A percentile compares a stretch with the other conserved stretches of the same genome.
Evolutionary conservation across 768 basidiomycete species (phyloP).

Genomic region (Trametopsis cervina): DNA sequence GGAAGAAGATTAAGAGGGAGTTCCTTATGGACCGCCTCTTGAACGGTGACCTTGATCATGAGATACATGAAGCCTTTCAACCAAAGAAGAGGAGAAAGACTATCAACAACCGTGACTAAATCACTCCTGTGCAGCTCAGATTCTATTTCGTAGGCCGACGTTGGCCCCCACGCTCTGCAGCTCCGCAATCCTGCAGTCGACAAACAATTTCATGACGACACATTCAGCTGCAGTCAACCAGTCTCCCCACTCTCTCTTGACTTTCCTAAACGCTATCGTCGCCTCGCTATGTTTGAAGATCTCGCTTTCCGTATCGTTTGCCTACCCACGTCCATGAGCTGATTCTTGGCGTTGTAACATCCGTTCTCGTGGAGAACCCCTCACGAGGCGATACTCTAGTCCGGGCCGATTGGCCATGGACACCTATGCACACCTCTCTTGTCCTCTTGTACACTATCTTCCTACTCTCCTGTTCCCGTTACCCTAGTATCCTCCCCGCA

Average conservation of each 20-base stretch:
- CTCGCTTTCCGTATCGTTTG: conserved; percentile 7
- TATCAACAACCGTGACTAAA: conserved; percentile 22
- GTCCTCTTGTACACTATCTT: conserved; percentile 8
- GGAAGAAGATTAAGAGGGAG: conserved; percentile 13
- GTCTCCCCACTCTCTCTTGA: not conserved
- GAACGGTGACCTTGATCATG: conserved; percentile 16
- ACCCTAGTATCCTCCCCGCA: not conserved
- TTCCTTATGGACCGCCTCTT: conserved; percentile 13
- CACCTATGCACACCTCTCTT: conserved; percentile 7
- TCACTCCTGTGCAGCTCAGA: not conserved
- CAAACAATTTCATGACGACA: too few species aligned
- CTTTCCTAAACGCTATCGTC: conserved; percentile 10
- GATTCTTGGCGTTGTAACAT: not conserved
- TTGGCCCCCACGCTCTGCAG: too few species aligned
- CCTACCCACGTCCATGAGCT: not conserved
- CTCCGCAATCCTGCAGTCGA: too few species aligned
- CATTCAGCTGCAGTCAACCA: too few species aligned
- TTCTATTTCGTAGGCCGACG: too few species aligned
- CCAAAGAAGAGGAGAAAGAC: conserved; percentile 45
- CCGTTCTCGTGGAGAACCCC: not conserved
- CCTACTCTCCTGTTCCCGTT: not conserved
- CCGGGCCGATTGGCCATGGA: not conserved
- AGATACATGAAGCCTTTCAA: conserved; percentile 31
- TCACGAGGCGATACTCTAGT: not conserved
- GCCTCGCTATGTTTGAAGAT: conserved; percentile 8